Evolutionary conservation across 805 yeast genomes (phyloP), one percentile per base, ranked within the genome.

Genomic region (Komagataella populi): DNA sequence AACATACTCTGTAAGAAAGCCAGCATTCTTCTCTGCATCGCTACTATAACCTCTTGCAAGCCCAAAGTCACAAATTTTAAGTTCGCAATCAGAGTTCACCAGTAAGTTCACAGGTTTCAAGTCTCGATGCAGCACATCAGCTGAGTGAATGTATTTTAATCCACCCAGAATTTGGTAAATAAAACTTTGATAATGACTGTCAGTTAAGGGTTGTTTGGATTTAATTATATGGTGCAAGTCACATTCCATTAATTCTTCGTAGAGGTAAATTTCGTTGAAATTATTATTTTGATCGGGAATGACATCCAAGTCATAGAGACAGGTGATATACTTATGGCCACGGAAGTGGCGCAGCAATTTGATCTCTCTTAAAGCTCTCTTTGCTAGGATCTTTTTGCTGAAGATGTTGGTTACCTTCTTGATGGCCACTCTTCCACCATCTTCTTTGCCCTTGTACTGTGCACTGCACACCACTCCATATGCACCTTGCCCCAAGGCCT

Each of bases 401-500:
- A 91, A 91, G 8, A 97, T 96, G 62, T 85, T 85, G 56, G 39
- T 30, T 6, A 91, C 88, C 68, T 90, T 91, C 67, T 91, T 91
- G 61, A 91, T 89, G 45, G 98, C 98, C n/a, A 91, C 97, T 56
- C 80, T 80, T 57, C 39, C 39, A 10, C 39, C 39, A 30, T 84
- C 90, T 51, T 84, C 83, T 1, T 93, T 77, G 5, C 96, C 96
- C 60, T 80, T 78, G 66, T 91, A 96, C 8, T 82, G 68, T 0
- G 97, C 97, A 8, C 91, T 80, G 65, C 96, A 82, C 8, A 91
- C 98, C 8, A 90, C 81, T 5, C 98, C 98, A 63, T 91, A 91
- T 0, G 98, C 97, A 17, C 98, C 98, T 66, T 89, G 96, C 6
- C 98, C 98, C 2, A 91, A 82, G n/a, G 91, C 78, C 57, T 87